Evolutionary conservation across 352 stramenopile genomes (phyloP).

Genomic region (Blastocystis sp.): DNA sequence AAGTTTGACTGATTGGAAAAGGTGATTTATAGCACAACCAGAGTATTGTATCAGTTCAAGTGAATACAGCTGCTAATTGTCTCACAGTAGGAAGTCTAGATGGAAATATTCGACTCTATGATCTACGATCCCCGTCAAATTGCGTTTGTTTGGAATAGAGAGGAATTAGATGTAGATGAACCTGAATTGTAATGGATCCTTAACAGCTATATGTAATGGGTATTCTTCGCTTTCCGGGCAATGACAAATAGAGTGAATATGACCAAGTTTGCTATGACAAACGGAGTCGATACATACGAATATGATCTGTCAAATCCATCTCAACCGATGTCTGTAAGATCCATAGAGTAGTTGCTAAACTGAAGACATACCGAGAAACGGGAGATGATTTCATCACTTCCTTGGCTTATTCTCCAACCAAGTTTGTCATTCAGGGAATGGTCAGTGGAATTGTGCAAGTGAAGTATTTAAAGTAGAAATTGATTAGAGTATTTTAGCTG

Average conservation of each 20-base stretch:
- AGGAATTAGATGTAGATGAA: conserved; percentile 11
- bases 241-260: not conserved
- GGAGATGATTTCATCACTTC: conserved; percentile 18
- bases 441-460: conserved; percentile 29
- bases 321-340: not conserved
- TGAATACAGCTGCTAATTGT: conserved; percentile 20
- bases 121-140: not conserved
- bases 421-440: conserved; percentile 33
- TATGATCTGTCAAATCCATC: conserved; percentile 37
- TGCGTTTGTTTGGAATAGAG: not conserved
- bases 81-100: conserved; percentile 31
- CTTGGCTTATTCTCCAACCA: conserved; percentile 13
- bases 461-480: not conserved
- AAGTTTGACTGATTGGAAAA: not conserved
- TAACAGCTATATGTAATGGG: conserved; percentile 37
- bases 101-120: conserved; percentile 15
- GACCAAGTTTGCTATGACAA: conserved; percentile 10
- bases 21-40: conserved; percentile 4
- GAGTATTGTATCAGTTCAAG: not conserved
- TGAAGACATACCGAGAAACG: not conserved
- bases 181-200: conserved; percentile 2
- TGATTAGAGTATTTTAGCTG: not conserved
- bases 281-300: conserved; percentile 35
- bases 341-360: not conserved
- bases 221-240: not conserved